These are phyloP conservation scores for Raddia distichophylla DNA, from an alignment of 176 grass and related monocot species.

Conservation along the genomic window DNA sequence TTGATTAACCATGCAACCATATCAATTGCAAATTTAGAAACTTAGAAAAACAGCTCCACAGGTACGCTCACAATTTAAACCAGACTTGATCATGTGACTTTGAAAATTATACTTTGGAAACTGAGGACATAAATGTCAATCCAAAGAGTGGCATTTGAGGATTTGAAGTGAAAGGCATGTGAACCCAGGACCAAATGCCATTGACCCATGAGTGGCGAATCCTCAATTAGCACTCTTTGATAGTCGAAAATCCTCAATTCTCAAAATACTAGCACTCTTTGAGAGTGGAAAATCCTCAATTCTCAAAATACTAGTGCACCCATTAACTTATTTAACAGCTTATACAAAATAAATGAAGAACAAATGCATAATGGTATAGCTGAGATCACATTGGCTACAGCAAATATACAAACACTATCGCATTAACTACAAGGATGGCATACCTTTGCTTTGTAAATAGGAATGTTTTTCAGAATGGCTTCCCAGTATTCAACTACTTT, in stretches of 20 bases:
- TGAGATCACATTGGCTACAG: conserved; percentile 15
- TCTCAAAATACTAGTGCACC: too few species aligned
- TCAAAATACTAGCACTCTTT: too few species aligned
- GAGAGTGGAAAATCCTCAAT: too few species aligned
- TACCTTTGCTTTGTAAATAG: conserved; percentile 99
- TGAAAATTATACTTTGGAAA: neutral
- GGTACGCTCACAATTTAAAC: conserved; percentile 5
- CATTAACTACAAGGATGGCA: conserved; percentile 34
- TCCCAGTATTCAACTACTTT: conserved; percentile 99
- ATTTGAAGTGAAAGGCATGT: too few species aligned
- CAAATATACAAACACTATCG: conserved; percentile 16
- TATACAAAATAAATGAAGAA: neutral
- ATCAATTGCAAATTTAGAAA: conserved; percentile 33
- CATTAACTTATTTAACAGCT: too few species aligned
- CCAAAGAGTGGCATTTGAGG: too few species aligned
- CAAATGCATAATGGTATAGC: neutral
- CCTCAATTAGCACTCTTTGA: too few species aligned
- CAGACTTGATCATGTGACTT: neutral
- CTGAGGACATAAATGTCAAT: too few species aligned
- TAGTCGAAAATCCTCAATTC: too few species aligned
- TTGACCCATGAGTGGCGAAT: too few species aligned
- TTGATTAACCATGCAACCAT: neutral
- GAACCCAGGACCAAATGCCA: too few species aligned
- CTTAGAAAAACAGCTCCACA: conserved; percentile 15
- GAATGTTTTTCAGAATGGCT: conserved; percentile 85